Evolutionary conservation across 805 yeast genomes (phyloP).

Genomic region (Ogataea chonburiensis): DNA sequence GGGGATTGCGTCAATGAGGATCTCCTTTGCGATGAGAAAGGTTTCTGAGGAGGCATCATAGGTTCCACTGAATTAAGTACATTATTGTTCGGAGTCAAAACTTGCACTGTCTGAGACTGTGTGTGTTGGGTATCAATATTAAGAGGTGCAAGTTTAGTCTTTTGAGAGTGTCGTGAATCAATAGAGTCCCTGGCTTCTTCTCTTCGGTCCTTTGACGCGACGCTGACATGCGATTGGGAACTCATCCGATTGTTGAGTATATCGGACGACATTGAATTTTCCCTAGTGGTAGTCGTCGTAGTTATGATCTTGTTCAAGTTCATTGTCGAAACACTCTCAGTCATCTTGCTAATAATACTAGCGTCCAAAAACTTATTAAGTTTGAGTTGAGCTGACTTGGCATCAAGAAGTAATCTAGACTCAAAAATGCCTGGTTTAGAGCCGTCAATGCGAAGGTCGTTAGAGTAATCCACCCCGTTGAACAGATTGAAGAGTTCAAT

Average conservation of each 20-base stretch:
- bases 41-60: slow-evolving; percentile 24
- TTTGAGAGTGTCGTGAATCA: slow-evolving; percentile 6
- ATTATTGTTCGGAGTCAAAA: slow-evolving; percentile 24
- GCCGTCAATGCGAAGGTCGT: slow-evolving; percentile 53
- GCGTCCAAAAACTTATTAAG: slow-evolving; percentile 42
- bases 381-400: slow-evolving; percentile 44
- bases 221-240: slow-evolving; percentile 10
- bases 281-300: slow-evolving; percentile 24
- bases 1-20: slow-evolving; percentile 20
- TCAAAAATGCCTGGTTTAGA: slow-evolving; percentile 63
- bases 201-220: slow-evolving; percentile 7
- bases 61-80: slow-evolving; percentile 22
- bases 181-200: slow-evolving; percentile 9
- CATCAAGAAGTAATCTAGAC: slow-evolving; percentile 51
- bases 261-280: slow-evolving; percentile 8
- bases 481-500: slow-evolving; percentile 54
- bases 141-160: slow-evolving; percentile 1
- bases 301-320: slow-evolving; percentile 29
- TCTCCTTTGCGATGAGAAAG: slow-evolving; percentile 18
- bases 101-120: slow-evolving; percentile 11
- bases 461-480: slow-evolving; percentile 51
- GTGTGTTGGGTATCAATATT: slow-evolving; percentile 6
- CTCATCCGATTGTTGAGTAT: slow-evolving; percentile 5
- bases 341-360: slow-evolving; percentile 36
- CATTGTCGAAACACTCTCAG: slow-evolving; percentile 39